Evolutionary conservation across 768 basidiomycete genomes (phyloP).

Genomic region (Austroboletus festivus): DNA sequence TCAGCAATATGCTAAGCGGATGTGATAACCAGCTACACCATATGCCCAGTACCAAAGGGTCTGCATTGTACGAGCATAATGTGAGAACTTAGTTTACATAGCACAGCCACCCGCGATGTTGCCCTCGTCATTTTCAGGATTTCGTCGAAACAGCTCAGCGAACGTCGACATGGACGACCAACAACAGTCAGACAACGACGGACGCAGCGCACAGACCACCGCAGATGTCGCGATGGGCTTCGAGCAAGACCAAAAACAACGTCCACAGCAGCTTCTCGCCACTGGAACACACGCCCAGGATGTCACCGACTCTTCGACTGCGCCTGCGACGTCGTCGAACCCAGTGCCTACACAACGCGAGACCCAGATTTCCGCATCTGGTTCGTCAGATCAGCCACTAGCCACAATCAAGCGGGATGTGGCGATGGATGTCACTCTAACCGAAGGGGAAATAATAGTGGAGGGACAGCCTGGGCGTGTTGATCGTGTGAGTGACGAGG

Average conservation of each 20-base stretch:
- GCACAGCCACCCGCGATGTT: constrained; percentile 23
- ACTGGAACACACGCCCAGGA: constrained; percentile 1
- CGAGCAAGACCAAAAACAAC: constrained; percentile 15
- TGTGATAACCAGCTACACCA: constrained; percentile 41
- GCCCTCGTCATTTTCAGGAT: constrained; percentile 28
- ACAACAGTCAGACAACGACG: constrained; percentile 6
- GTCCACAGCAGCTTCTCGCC: neutral
- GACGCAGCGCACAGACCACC: neutral
- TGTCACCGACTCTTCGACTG: neutral
- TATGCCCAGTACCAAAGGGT: constrained; percentile 27
- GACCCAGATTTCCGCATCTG: neutral
- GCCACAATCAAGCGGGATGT: constrained; percentile 21
- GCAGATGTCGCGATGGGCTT: constrained; percentile 21
- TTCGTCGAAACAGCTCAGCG: constrained; percentile 12
- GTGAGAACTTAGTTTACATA: constrained; percentile 6
- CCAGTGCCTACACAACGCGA: constrained; percentile 10
- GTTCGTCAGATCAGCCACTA: constrained; percentile 24
- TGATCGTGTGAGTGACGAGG: constrained; percentile 6
- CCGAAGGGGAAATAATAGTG: constrained; percentile 13
- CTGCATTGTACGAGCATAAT: neutral
- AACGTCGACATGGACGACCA: constrained; percentile 24
- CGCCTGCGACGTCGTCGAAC: constrained; percentile 1
- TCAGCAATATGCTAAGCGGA: constrained; percentile 36
- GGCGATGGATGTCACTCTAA: constrained; percentile 20
- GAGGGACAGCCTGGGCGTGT: constrained; percentile 11